Evolutionary conservation across 352 stramenopile genomes (phyloP).

Genomic region (Phytophthora pini): DNA sequence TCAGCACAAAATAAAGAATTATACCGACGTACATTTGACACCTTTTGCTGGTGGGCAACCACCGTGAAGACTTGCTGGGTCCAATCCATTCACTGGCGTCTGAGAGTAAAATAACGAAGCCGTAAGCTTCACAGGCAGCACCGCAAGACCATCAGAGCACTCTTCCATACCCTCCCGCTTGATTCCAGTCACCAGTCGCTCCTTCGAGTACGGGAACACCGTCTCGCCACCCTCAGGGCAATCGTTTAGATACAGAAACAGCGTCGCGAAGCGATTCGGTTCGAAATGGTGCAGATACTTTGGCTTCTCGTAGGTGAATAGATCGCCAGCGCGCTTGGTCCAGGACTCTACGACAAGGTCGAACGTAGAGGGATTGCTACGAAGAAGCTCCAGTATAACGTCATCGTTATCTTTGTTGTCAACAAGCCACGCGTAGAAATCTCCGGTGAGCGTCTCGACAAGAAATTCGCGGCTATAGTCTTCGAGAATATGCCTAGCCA

Average conservation of each 20-base stretch:
- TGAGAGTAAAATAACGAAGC: constrained; percentile 80
- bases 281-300: constrained; percentile 64
- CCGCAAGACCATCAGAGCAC: constrained; percentile 68
- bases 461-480: constrained; percentile 55
- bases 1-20: neutral
- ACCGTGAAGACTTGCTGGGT: constrained; percentile 68
- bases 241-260: constrained; percentile 96
- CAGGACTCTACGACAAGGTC: constrained; percentile 54
- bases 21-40: constrained; percentile 61
- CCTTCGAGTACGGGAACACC: constrained; percentile 90
- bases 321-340: constrained; percentile 50
- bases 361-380: constrained; percentile 44
- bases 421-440: constrained; percentile 61
- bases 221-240: constrained; percentile 94
- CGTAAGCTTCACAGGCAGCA: constrained; percentile 70
- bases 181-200: constrained; percentile 62
- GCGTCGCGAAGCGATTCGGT: constrained; percentile 93
- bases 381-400: constrained; percentile 57
- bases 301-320: constrained; percentile 59
- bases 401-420: constrained; percentile 56
- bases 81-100: constrained; percentile 63
- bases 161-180: constrained; percentile 68
- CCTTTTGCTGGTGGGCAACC: constrained; percentile 63
- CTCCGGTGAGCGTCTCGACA: constrained; percentile 33
- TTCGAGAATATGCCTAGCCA: constrained; percentile 55